Base-by-base conservation (phyloP, 495 filamentous ascomycete genomes). In the Cercophora sp. region DNA sequence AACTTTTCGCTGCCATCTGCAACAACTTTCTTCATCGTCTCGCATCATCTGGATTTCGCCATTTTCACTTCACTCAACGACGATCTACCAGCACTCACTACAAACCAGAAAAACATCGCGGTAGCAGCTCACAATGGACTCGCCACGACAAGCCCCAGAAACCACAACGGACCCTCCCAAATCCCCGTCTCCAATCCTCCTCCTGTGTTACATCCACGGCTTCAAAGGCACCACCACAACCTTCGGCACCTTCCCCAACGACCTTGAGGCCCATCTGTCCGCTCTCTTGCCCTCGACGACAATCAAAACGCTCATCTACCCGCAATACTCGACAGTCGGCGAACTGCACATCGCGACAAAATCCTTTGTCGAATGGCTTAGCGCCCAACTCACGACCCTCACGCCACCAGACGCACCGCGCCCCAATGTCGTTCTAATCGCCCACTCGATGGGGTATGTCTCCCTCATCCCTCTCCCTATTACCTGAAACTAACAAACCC, bases 181-280 rank as follows among this genome's bases (percentile, higher is more conserved):
- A 32, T 13, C 29, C 29, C 13, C 8, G 13, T 32, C 29, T 32
- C 91, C 87, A 57, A 94, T 88, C 11, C 69, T 96, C 8, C 71
- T 96, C 0, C 76, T 96, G 10, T 89, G 87, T 63, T 96, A 95
- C 70, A 85, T 96, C 36, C 92, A 97, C 61, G 92, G 92, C 10
- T 97, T 96, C 76, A 96, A 96, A 81, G 89, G 23, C 81, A 79
- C 54, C 89, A 96, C 63, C 82, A 91, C 65, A 98, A n/a, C 93
- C 22, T 98, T 98, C 53, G 75, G 73, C 19, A 74, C 70, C 3
- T 94, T 94, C 55, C 88, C 87, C 22, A 70, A 84, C 44, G 83
- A 93, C 52, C 75, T 97, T 9, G 77, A 82, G 39, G 75, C 75
- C 2, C 76, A 85, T 1, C 72, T 94, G 34, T 77, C 79, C 55